Conservation (phyloP, 352 stramenopile genomes). For the Pythium brassicae region DNA sequence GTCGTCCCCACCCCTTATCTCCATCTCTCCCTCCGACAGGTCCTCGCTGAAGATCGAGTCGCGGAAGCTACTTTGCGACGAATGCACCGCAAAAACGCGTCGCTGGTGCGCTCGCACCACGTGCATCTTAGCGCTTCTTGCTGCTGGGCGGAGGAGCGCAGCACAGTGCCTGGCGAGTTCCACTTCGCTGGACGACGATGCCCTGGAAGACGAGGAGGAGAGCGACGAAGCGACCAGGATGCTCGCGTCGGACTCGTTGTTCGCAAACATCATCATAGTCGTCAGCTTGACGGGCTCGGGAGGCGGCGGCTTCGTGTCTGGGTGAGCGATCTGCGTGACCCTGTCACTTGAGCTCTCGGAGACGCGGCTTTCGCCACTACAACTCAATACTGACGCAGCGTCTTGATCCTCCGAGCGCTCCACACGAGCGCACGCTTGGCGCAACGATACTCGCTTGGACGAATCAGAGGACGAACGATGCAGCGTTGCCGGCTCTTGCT, state of each 20-base stretch:
- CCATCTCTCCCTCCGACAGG: conserved; percentile 41
- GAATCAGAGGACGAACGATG: too few relatives aligned
- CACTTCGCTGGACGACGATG: not conserved
- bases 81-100: not conserved
- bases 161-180: not conserved
- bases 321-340: not conserved
- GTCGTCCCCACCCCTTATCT: conserved; percentile 1
- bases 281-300: not conserved
- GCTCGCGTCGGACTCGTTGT: not conserved
- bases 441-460: too few relatives aligned
- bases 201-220: not conserved
- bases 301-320: too few relatives aligned
- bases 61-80: conserved; percentile 16
- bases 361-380: too few relatives aligned
- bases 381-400: too few relatives aligned
- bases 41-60: conserved; percentile 31
- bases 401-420: too few relatives aligned
- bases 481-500: not conserved
- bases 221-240: not conserved
- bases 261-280: not conserved
- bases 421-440: too few relatives aligned
- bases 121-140: not conserved
- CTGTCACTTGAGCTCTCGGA: too few relatives aligned
- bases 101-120: not conserved
- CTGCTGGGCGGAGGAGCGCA: not conserved